phyloP scores from a whole-genome alignment of 192 early-diverging fungal genomes.

The Gigaspora rosea region DNA sequence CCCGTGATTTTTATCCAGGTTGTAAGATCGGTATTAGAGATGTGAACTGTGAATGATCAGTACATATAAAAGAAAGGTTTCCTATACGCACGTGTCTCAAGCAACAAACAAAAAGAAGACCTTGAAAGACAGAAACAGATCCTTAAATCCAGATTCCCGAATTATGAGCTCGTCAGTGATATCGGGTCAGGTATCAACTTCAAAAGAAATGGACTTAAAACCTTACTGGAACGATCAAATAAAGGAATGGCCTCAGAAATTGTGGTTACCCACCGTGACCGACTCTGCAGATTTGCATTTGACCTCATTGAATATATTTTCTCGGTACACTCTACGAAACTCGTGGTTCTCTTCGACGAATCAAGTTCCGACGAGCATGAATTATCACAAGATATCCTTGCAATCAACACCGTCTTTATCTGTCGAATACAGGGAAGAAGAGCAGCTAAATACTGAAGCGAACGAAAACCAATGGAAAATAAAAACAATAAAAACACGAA shows the following conservation, averaged over 20 bases:
- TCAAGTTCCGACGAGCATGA: too few relatives aligned
- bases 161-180: neutral
- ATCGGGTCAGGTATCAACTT: neutral
- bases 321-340: neutral
- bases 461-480: neutral
- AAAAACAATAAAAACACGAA: slow-evolving; percentile 9
- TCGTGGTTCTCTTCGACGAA: neutral
- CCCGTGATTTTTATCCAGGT: too few relatives aligned
- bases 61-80: too few relatives aligned
- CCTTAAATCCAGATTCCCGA: too few relatives aligned
- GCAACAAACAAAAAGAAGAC: too few relatives aligned
- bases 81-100: too few relatives aligned
- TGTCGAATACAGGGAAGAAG: slow-evolving; percentile 13
- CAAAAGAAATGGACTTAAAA: neutral
- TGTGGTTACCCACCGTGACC: slow-evolving; percentile 4
- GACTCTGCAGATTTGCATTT: neutral
- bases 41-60: too few relatives aligned
- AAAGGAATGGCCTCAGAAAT: neutral
- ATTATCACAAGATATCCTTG: too few relatives aligned
- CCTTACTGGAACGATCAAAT: slow-evolving; percentile 9
- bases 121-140: too few relatives aligned
- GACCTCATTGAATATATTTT: neutral
- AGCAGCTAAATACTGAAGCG: neutral
- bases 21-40: too few relatives aligned
- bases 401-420: slow-evolving; percentile 20